These are phyloP conservation scores for Cephaloascus albidus DNA, from an alignment of 805 yeast genomes.

Conservation along the genomic window DNA sequence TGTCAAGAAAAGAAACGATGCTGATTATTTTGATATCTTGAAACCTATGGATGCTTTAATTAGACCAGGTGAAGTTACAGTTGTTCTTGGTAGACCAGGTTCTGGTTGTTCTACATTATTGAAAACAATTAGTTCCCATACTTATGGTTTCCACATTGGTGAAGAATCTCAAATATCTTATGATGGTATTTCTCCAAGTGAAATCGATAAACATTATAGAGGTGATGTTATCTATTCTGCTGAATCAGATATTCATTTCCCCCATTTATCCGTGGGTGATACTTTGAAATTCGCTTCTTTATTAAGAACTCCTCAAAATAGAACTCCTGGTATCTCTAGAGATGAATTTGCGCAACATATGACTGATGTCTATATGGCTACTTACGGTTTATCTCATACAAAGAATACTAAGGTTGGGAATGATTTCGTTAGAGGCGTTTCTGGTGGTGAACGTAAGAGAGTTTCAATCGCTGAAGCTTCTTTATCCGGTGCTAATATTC, in stretches of 20 bases:
- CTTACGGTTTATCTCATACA: slow-evolving; percentile 34
- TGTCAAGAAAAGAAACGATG: too few relatives aligned
- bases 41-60: slow-evolving; percentile 60
- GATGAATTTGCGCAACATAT: slow-evolving; percentile 43
- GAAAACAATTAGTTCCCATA: slow-evolving; percentile 48
- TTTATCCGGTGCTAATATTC: slow-evolving; percentile 38
- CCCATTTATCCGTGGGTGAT: slow-evolving; percentile 57
- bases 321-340: slow-evolving; percentile 53
- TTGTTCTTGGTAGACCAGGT: slow-evolving; percentile 75
- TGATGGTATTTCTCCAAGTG: slow-evolving; percentile 42
- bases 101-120: slow-evolving; percentile 69
- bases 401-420: slow-evolving; percentile 32
- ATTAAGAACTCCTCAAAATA: slow-evolving; percentile 52
- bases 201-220: slow-evolving; percentile 42
- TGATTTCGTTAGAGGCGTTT: slow-evolving; percentile 45
- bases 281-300: slow-evolving; percentile 54
- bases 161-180: slow-evolving; percentile 36
- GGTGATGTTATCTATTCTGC: slow-evolving; percentile 72
- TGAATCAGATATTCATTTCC: slow-evolving; percentile 63
- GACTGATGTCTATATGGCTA: slow-evolving; percentile 42
- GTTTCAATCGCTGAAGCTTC: slow-evolving; percentile 46
- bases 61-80: slow-evolving; percentile 56
- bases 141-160: slow-evolving; percentile 49
- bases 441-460: slow-evolving; percentile 50
- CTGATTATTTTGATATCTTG: slow-evolving; percentile 34